A percentile compares a stretch with the other conserved stretches of the same genome.
Evolutionary conservation across 169 alveolate genomes (phyloP).

Genomic region (Pseudocohnilembus persalinus): DNA sequence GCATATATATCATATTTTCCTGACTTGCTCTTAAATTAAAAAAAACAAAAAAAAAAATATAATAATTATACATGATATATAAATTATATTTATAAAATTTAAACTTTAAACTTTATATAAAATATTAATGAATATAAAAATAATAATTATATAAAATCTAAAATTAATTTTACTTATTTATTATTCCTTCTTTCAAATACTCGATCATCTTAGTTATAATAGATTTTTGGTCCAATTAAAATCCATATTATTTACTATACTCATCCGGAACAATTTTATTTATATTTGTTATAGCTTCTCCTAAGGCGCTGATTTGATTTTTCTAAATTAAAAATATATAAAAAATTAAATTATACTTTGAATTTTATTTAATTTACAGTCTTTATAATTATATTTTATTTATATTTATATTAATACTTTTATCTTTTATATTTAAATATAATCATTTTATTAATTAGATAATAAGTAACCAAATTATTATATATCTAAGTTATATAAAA

Average conservation of each 20-base stretch:
- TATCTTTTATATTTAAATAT: no score
- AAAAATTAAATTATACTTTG: no score
- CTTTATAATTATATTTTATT: background rate
- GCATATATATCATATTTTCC: slow-evolving; percentile 35
- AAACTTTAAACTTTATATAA: no score
- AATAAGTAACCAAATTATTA: no score
- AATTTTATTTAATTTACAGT: background rate
- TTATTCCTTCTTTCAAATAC: background rate
- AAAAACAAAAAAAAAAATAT: background rate
- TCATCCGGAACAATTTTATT: background rate
- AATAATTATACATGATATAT: no score
- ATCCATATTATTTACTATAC: background rate
- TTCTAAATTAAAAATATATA: background rate
- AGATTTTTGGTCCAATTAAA: background rate
- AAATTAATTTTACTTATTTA: background rate
- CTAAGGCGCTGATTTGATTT: background rate
- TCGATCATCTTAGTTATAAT: background rate
- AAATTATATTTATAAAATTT: no score
- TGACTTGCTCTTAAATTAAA: background rate
- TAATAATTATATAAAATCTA: no score
- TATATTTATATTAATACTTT: no score
- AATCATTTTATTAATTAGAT: no score
- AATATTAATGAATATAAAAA: no score
- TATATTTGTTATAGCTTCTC: background rate
- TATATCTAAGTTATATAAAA: no score